Evolutionary conservation across 192 early-diverging fungal genomes (phyloP), one percentile per base, ranked within the genome.

Genomic region (Physocladia obscura): DNA sequence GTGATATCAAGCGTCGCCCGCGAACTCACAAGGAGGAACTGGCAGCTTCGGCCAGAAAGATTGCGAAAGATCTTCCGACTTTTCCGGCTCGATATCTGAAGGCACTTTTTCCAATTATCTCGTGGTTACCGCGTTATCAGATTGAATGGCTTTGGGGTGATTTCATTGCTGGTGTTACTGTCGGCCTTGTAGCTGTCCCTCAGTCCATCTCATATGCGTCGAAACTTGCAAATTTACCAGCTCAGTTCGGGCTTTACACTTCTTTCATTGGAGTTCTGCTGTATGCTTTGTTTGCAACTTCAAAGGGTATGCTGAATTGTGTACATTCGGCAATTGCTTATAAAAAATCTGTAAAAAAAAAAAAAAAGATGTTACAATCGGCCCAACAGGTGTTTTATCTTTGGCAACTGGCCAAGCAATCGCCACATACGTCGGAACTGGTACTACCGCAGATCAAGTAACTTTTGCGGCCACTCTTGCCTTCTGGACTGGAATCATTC

Each of bases 341-440:
- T n/a, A 60, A 0, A n/a, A 19, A 0, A 30, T 5, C 57, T 34
- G 6, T 24, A 4, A 13, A 3, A 47, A 39, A 32, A 17, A 34
- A 59, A 67, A 54, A 54, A 11, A 11, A 2, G 57, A 81, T 62
- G 79, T 90, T 38, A 90, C 88, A 4, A 89, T 91, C 50, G 89
- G 91, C 5, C 78, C 89, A 0, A 89, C 88, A 0, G 86, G 92
- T 21, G 91, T 95, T 39, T 84, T 92, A 67, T 92, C 91, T 26
- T 82, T 87, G 35, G 68, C 93, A 31, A 78, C 87, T 64, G 89
- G 90, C 36, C 85, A 94, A 63, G 78, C 91, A 19, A 73, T 86
- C 51, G 74, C 73, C 0, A 52, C 77, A 47, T 54, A 73, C 48
- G 36, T 76, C n/a, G 39, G 67, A 4, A 70, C 71, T 19, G 76